Evolutionary conservation across 345 rosid species (phyloP).

Genomic region (Gossypium stocksii): DNA sequence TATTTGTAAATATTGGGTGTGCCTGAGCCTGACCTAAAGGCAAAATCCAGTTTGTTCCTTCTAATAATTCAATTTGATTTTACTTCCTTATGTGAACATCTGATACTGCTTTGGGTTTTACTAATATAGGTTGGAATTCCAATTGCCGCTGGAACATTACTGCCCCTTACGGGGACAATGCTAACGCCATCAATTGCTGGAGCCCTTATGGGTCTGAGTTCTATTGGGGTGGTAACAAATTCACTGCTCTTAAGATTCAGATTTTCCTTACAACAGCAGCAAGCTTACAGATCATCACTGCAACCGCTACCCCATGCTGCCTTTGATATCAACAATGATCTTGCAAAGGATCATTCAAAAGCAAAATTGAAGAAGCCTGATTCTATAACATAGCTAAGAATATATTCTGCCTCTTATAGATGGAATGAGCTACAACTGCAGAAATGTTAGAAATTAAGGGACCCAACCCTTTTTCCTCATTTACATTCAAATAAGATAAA

Average conservation of each 20-base stretch:
- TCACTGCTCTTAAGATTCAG: conserved; percentile 69
- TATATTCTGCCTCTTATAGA: background rate
- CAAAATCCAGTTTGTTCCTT: background rate
- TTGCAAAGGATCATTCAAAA: background rate
- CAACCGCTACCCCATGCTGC: conserved; percentile 5
- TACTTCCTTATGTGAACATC: background rate
- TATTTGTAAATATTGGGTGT: background rate
- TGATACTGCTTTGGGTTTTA: background rate
- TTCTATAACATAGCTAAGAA: background rate
- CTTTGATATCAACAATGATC: background rate
- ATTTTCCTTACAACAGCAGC: conserved; percentile 45
- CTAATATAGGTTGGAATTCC: conserved; percentile 72
- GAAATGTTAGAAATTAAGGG: background rate
- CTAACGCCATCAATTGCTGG: conserved; percentile 96
- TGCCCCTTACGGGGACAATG: conserved; percentile 80
- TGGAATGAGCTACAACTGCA: background rate
- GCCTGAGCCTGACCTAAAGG: background rate
- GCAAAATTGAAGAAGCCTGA: conserved; percentile 8
- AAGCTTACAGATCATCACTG: conserved; percentile 15
- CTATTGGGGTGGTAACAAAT: conserved; percentile 89
- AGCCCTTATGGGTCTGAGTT: conserved; percentile 95
- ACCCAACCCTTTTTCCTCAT: background rate
- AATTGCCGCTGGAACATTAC: conserved; percentile 80
- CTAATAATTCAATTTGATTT: background rate
- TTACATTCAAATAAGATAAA: background rate